Base-by-base conservation (phyloP, 148 eudicot genomes). In the Diospyros kaki region DNA sequence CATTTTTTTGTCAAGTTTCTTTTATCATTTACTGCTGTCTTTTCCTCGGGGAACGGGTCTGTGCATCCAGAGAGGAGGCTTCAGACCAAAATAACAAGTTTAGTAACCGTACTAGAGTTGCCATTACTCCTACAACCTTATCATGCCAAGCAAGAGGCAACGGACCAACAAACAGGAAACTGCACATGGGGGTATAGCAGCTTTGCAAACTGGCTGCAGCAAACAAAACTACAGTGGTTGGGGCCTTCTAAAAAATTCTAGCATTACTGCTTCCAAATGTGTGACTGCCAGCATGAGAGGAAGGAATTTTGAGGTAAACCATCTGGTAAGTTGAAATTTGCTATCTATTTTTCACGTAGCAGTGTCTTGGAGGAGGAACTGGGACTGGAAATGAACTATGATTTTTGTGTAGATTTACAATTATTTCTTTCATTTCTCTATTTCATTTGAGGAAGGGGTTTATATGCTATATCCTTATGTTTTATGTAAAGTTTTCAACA, bases 241-340 rank as follows among this genome's bases (percentile, higher is more conserved):
- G 38, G 80, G 84, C 80, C 69, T 92, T 74, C 56, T 84, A 75
- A 94, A 89, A 78, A 90, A 93, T 86, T 89, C 89, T 67, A 90
- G 89, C 74, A 91, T 90, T 59, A 87, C 89, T 74, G 90, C 90
- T 73, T 90, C 97, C 73, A 86, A 83, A 81, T 90, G 94, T 80
- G 75, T 88, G 28, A 28, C 28, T 28, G 28, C 28, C 74, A 88
- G 87, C 60, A 72, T 69, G 14, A 63, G 62, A 58, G 75, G 73
- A 39, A 72, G 56, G 58, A 58, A 66, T 68, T 80, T 63, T 70
- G 71, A 84, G 86, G 92, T 86, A 74, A 71, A 69, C 59, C 28
- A 28, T 28, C 28, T 28, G 28, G 28, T 28, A 28, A 28, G 28
- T 28, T 0, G 0, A 28, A 28, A 0, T 28, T 28, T 28, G 28